A percentile compares a stretch with the other conserved stretches of the same genome.
Conservation (phyloP, 257 asterid species). For the Coffea canephora region DNA sequence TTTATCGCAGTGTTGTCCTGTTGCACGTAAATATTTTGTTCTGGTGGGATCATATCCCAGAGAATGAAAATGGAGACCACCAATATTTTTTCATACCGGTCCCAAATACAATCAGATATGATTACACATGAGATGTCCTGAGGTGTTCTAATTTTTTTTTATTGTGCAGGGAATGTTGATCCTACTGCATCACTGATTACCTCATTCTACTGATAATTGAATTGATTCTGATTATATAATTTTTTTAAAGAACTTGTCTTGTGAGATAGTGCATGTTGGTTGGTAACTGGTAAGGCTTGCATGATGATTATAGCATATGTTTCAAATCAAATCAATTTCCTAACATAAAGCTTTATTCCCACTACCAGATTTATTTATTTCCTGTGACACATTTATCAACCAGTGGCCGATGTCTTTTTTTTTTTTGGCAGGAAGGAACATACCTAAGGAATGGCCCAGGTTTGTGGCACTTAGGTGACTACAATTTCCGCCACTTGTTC, state of each 20-base stretch:
- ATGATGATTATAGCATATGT: slow-evolving; percentile 12
- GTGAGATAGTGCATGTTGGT: not conserved
- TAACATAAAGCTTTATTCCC: slow-evolving; percentile 2
- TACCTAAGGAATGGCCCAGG: slow-evolving; percentile 97
- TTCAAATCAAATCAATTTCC: slow-evolving; percentile 22
- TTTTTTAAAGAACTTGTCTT: not conserved
- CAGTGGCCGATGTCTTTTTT: not conserved
- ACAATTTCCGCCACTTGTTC: slow-evolving; percentile 88
- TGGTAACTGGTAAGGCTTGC: slow-evolving; percentile 6
- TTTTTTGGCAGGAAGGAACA: slow-evolving; percentile 78
- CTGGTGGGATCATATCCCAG: not conserved
- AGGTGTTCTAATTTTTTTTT: no score
- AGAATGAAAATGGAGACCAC: not conserved
- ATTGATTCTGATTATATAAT: not conserved
- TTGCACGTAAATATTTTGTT: not conserved
- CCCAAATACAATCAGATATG: no score
- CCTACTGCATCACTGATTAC: not conserved
- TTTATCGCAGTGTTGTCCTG: not conserved
- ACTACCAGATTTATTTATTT: not conserved
- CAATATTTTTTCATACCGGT: not conserved
- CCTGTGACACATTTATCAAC: not conserved
- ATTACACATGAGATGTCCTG: not conserved
- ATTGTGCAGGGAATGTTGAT: no score
- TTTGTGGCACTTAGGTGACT: slow-evolving; percentile 82
- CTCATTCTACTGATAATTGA: not conserved